A percentile compares a stretch with the other conserved stretches of the same genome.
Evolutionary conservation across 768 basidiomycete species (phyloP).

Genomic region (Boletus tomentosulus): DNA sequence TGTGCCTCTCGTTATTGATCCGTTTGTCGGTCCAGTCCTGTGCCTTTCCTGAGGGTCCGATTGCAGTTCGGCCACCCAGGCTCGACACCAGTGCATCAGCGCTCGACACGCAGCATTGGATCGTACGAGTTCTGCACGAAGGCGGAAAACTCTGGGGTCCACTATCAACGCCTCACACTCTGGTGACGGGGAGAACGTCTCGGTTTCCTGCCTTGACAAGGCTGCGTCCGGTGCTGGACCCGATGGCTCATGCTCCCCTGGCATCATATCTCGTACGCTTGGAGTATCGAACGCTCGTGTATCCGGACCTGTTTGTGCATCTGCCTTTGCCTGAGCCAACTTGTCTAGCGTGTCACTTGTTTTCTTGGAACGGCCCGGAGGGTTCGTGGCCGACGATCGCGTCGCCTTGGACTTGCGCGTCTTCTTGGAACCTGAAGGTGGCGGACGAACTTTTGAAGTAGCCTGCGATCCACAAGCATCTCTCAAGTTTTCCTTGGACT

Average conservation of each 20-base stretch:
- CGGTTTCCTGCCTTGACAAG: neutral
- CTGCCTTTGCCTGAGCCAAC: neutral
- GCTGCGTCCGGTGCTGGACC: neutral
- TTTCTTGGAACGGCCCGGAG: neutral
- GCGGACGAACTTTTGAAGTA: neutral
- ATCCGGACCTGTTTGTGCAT: neutral
- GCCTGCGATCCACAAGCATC: neutral
- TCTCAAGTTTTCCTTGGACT: neutral
- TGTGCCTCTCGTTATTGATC: neutral
- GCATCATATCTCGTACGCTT: neutral
- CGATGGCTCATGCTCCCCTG: neutral
- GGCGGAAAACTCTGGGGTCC: conserved; percentile 8
- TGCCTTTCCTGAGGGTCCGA: neutral
- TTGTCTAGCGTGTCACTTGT: neutral
- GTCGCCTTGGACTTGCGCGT: neutral
- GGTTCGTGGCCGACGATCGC: neutral
- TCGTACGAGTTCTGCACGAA: conserved; percentile 7
- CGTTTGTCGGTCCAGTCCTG: neutral
- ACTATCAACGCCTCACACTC: neutral
- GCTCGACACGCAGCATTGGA: conserved; percentile 1
- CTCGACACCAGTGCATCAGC: conserved; percentile 13
- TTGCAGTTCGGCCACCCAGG: neutral
- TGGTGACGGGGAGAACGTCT: neutral
- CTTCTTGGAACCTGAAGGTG: neutral
- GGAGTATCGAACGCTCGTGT: neutral